phyloP scores from a whole-genome alignment of 2,329 filamentous ascomycete species.

The Hypoxylon sp. region DNA sequence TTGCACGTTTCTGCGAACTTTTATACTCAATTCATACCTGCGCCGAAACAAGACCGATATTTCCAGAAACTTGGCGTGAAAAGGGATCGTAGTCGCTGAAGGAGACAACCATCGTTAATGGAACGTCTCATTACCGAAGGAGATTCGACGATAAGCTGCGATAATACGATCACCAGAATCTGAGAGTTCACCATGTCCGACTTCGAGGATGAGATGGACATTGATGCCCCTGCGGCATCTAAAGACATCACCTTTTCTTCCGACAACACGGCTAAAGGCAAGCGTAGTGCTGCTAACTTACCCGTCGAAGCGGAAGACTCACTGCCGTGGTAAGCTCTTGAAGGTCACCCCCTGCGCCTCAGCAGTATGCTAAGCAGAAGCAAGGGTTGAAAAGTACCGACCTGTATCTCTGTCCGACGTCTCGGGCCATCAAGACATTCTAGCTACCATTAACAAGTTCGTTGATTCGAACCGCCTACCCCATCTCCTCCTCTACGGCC shows the following conservation, averaged over 20 bases:
- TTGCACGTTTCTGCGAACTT: not conserved
- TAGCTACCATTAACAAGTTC: slow-evolving; percentile 98
- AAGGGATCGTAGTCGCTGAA: not conserved
- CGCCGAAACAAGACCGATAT: not conserved
- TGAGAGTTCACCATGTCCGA: slow-evolving; percentile 64
- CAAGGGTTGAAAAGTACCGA: slow-evolving; percentile 91
- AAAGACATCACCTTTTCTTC: slow-evolving; percentile 76
- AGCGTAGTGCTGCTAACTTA: slow-evolving; percentile 90
- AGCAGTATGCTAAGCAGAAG: slow-evolving; percentile 56
- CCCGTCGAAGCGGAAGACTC: slow-evolving; percentile 95
- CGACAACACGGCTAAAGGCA: slow-evolving; percentile 82
- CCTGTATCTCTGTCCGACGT: slow-evolving; percentile 91
- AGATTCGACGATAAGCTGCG: slow-evolving; percentile 2
- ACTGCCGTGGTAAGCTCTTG: slow-evolving; percentile 79
- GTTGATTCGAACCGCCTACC: slow-evolving; percentile 93
- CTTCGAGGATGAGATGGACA: slow-evolving; percentile 71
- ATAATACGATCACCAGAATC: not conserved
- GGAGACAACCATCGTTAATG: not conserved
- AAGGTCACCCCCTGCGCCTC: not conserved
- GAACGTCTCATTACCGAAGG: not conserved
- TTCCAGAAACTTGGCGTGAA: not conserved
- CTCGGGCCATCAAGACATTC: slow-evolving; percentile 95
- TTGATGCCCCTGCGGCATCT: slow-evolving; percentile 63
- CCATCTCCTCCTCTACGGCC: slow-evolving; percentile 95
- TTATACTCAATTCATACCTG: not conserved